Evolutionary conservation across 2,329 filamentous ascomycete species (phyloP).

Genomic region (Biscogniauxia marginata): DNA sequence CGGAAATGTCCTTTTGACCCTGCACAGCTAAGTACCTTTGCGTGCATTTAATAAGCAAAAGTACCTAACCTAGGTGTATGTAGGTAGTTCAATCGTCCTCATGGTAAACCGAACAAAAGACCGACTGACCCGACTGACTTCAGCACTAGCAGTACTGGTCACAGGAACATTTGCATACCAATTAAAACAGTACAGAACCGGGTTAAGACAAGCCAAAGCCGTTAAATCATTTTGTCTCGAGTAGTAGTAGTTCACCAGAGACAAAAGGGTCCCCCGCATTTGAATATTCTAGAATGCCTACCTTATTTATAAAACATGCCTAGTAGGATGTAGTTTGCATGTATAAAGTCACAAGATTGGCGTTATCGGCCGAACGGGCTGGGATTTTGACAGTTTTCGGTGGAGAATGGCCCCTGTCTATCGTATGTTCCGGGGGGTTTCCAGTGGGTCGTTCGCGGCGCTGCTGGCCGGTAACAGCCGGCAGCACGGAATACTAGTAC

Average conservation of each 20-base stretch:
- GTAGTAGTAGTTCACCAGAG: too few relatives aligned
- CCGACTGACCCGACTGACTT: neutral
- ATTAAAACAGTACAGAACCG: too few relatives aligned
- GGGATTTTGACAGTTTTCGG: neutral
- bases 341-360: too few relatives aligned
- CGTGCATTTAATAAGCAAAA: too few relatives aligned
- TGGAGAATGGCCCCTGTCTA: neutral
- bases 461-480: neutral
- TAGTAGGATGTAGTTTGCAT: too few relatives aligned
- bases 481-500: neutral
- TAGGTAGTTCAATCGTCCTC: too few relatives aligned
- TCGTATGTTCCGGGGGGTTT: conserved; percentile 1
- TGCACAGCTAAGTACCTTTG: too few relatives aligned
- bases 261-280: too few relatives aligned
- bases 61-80: neutral
- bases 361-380: neutral
- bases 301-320: too few relatives aligned
- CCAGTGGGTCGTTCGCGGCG: neutral
- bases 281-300: too few relatives aligned
- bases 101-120: neutral
- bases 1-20: too few relatives aligned
- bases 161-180: neutral
- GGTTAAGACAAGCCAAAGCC: neutral
- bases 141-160: neutral
- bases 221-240: neutral